Percentiles rank a stretch among this genome's conserved stretches.
Evolutionary conservation across 2,329 filamentous ascomycete species (phyloP).

Genomic region (Elsinoe batatas): DNA sequence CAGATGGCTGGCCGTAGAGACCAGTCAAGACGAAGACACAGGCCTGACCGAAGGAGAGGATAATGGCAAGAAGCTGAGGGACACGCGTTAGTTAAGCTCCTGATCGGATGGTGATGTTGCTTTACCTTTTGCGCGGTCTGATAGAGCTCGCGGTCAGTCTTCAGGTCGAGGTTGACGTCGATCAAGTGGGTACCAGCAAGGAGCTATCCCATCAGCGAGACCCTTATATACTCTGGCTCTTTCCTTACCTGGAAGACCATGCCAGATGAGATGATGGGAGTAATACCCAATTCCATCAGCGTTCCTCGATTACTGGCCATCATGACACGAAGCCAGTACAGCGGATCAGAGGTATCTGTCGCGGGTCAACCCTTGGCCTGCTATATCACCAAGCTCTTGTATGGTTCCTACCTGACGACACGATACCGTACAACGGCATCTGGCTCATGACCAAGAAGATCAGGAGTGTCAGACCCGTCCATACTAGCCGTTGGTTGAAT

Average conservation of each 20-base stretch:
- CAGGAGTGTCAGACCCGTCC: slow-evolving; percentile 61
- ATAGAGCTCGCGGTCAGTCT: slow-evolving; percentile 99
- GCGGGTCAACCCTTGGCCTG: slow-evolving; percentile 13
- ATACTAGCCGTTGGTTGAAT: slow-evolving; percentile 73
- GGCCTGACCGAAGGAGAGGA: slow-evolving; percentile 92
- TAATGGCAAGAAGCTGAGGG: slow-evolving; percentile 67
- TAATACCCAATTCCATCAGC: slow-evolving; percentile 47
- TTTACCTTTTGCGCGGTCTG: slow-evolving; percentile 86
- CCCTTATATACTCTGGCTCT: background rate
- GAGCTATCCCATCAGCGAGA: slow-evolving; percentile 43
- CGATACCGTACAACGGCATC: slow-evolving; percentile 96
- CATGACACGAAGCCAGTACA: slow-evolving; percentile 99
- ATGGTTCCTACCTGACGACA: slow-evolving; percentile 56
- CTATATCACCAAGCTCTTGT: slow-evolving; percentile 36
- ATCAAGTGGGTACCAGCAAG: slow-evolving; percentile 98
- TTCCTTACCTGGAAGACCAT: slow-evolving; percentile 82
- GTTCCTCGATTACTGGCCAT: slow-evolving; percentile 77
- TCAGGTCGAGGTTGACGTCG: slow-evolving; percentile 99
- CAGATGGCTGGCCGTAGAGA: slow-evolving; percentile 91
- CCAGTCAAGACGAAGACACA: slow-evolving; percentile 98
- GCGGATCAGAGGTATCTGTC: slow-evolving; percentile 73
- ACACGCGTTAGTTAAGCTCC: slow-evolving; percentile 4
- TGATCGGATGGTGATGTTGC: background rate
- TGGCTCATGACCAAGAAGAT: slow-evolving; percentile 99
- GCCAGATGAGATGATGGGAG: slow-evolving; percentile 97